Percentiles rank a stretch among this genome's conserved stretches.
phyloP scores from a whole-genome alignment of 306 rosid species.

The Prinsepia uniflora region DNA sequence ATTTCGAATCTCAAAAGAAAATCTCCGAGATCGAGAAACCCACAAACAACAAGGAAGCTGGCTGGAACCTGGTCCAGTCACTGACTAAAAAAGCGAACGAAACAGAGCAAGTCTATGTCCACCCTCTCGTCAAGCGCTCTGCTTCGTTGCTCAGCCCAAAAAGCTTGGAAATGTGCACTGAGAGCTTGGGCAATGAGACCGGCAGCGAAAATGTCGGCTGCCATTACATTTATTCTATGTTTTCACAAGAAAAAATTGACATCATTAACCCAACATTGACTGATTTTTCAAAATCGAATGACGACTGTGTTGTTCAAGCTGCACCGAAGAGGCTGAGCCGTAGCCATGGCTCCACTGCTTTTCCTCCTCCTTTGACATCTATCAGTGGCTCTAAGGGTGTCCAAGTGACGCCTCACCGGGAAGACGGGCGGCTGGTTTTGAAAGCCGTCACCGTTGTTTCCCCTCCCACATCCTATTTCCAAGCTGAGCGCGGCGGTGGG shows the following conservation, averaged over 20 bases:
- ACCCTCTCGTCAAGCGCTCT: constrained; percentile 41
- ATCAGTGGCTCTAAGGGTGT: constrained; percentile 43
- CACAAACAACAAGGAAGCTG: constrained; percentile 10
- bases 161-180: constrained; percentile 83
- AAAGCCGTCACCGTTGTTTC: constrained; percentile 38
- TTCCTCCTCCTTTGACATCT: constrained; percentile 72
- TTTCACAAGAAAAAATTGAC: constrained; percentile 13
- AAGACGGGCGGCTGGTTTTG: constrained; percentile 71
- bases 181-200: constrained; percentile 67
- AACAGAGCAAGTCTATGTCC: constrained; percentile 42
- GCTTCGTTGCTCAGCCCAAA: constrained; percentile 43
- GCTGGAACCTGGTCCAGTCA: constrained; percentile 51
- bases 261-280: constrained; percentile 4
- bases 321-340: constrained; percentile 25
- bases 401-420: constrained; percentile 56
- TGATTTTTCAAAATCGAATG: neutral
- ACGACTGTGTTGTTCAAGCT: neutral
- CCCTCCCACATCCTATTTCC: constrained; percentile 33
- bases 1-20: neutral
- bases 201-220: constrained; percentile 46
- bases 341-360: constrained; percentile 17
- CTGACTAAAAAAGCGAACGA: constrained; percentile 28
- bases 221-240: neutral
- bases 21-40: neutral
- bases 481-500: constrained; percentile 57